Percentiles rank a stretch among this genome's conserved stretches.
These are phyloP conservation scores for Trichosporon sp. DNA, from an alignment of 1,284 basidiomycete species.

Conservation along the genomic window DNA sequence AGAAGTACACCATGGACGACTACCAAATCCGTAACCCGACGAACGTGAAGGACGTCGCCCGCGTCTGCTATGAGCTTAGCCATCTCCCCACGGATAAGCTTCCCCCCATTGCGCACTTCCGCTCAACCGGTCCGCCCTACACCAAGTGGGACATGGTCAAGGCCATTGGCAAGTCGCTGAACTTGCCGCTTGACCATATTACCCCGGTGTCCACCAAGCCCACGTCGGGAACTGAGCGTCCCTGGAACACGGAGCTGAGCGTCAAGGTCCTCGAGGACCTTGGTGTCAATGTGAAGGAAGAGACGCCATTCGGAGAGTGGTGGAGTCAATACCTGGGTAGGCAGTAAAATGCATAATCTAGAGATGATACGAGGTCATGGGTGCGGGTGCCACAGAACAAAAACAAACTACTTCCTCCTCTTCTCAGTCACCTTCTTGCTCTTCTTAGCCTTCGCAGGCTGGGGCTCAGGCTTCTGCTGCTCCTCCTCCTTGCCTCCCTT, in stretches of 20 bases:
- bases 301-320: slow-evolving; percentile 37
- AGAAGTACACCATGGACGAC: slow-evolving; percentile 49
- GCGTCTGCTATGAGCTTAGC: slow-evolving; percentile 46
- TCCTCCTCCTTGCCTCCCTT: not conserved
- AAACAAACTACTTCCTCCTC: slow-evolving; percentile 16
- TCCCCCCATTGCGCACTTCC: slow-evolving; percentile 49
- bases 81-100: slow-evolving; percentile 29
- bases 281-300: slow-evolving; percentile 36
- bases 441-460: slow-evolving; percentile 31
- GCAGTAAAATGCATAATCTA: not conserved
- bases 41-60: slow-evolving; percentile 50
- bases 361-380: slow-evolving; percentile 2
- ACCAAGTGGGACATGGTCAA: slow-evolving; percentile 53
- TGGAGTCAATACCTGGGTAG: slow-evolving; percentile 32
- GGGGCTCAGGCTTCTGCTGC: slow-evolving; percentile 12
- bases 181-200: slow-evolving; percentile 38
- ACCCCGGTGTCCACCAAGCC: slow-evolving; percentile 34
- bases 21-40: slow-evolving; percentile 51
- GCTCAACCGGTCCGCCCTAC: slow-evolving; percentile 45
- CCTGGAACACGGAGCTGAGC: slow-evolving; percentile 44
- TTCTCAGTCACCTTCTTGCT: slow-evolving; percentile 37
- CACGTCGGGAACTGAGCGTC: slow-evolving; percentile 35
- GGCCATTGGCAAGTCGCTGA: slow-evolving; percentile 39
- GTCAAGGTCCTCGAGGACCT: slow-evolving; percentile 31
- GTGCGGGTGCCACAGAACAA: not conserved